phyloP scores from a whole-genome alignment of 139 green algal genomes.

The Picochlorum sp. region DNA sequence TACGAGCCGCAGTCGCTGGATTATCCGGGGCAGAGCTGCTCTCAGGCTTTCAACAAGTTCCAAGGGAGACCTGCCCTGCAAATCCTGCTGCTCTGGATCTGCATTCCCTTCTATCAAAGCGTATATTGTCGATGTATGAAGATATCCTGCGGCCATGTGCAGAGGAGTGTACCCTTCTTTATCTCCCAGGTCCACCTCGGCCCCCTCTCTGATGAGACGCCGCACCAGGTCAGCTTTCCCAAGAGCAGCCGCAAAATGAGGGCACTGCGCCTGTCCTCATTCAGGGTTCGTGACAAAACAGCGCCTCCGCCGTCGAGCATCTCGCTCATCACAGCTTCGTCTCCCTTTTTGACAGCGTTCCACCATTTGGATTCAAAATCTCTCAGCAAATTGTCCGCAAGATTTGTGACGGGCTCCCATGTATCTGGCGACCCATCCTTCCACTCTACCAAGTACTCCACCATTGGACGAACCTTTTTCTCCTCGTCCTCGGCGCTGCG shows the following conservation, averaged over 20 bases:
- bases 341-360: slow-evolving; percentile 60
- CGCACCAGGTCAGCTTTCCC: slow-evolving; percentile 46
- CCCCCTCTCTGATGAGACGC: slow-evolving; percentile 54
- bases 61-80: slow-evolving; percentile 36
- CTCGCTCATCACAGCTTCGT: slow-evolving; percentile 40
- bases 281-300: slow-evolving; percentile 53
- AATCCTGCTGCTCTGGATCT: slow-evolving; percentile 50
- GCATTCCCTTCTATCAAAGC: slow-evolving; percentile 53
- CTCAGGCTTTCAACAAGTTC: slow-evolving; percentile 62
- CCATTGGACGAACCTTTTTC: slow-evolving; percentile 19
- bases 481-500: slow-evolving; percentile 29
- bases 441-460: slow-evolving; percentile 73
- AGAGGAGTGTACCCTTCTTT: slow-evolving; percentile 78
- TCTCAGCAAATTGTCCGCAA: slow-evolving; percentile 74
- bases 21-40: slow-evolving; percentile 43
- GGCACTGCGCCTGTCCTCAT: slow-evolving; percentile 68
- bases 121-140: slow-evolving; percentile 50
- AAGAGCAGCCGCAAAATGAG: slow-evolving; percentile 75
- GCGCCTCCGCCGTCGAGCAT: slow-evolving; percentile 51
- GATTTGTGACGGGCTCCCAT: slow-evolving; percentile 55
- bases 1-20: slow-evolving; percentile 38
- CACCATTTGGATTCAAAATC: slow-evolving; percentile 83
- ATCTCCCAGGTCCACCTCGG: slow-evolving; percentile 68
- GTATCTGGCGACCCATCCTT: slow-evolving; percentile 45
- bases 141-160: slow-evolving; percentile 75